Conservation (phyloP, 2,329 filamentous ascomycete species). For the Calonectria naviculata region DNA sequence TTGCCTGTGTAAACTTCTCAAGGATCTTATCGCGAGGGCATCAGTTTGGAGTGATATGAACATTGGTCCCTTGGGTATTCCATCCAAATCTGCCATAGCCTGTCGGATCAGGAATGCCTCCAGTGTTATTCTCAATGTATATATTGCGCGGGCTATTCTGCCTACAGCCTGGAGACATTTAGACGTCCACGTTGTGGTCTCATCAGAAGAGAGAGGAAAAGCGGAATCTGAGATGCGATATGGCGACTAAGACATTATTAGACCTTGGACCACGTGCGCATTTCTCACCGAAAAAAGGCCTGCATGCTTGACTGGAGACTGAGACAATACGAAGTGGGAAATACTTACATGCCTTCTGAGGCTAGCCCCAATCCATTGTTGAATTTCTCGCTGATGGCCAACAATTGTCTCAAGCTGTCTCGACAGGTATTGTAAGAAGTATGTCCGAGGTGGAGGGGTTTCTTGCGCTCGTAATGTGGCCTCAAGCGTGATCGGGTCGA, state of each 20-base stretch:
- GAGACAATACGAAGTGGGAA: not conserved
- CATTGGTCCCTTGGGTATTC: conserved; percentile 5
- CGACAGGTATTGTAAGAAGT: conserved; percentile 7
- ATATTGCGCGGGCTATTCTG: not conserved
- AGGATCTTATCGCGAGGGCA: not conserved
- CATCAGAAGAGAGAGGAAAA: not conserved
- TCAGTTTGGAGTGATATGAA: conserved; percentile 12
- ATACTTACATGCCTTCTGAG: conserved; percentile 14
- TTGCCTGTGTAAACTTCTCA: not conserved
- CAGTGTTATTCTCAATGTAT: not conserved
- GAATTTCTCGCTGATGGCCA: not conserved
- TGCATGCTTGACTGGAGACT: not conserved
- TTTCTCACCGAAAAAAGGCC: not conserved
- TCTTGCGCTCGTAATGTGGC: not conserved
- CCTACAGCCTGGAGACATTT: not conserved
- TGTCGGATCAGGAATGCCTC: not conserved
- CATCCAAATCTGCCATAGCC: not conserved
- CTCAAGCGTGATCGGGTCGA: conserved; percentile 18
- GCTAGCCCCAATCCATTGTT: not conserved
- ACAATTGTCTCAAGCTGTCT: not conserved
- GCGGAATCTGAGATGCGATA: not conserved
- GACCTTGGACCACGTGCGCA: not conserved
- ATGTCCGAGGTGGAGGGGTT: conserved; percentile 8
- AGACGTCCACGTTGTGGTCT: not conserved
- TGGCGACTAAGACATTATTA: conserved; percentile 3